Conservation (phyloP, 2,329 filamentous ascomycete genomes). For the Penicillium sp. region DNA sequence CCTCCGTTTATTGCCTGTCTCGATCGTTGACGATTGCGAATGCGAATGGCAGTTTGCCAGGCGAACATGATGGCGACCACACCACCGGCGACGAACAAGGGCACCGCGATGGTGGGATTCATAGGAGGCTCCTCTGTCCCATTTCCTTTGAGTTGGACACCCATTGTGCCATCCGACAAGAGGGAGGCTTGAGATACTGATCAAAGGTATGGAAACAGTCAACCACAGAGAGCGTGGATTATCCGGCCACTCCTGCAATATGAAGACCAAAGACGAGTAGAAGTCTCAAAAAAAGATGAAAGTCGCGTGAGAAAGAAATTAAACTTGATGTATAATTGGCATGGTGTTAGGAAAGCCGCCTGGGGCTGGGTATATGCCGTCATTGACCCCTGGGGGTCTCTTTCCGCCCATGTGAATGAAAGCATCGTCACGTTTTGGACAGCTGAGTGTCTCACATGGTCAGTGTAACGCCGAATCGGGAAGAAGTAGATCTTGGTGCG, state of each 20-base stretch:
- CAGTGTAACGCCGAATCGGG: conserved; percentile 25
- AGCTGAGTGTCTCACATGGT: conserved; percentile 6
- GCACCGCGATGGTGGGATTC: conserved; percentile 35
- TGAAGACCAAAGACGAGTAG: conserved; percentile 1
- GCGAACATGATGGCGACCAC: conserved; percentile 26
- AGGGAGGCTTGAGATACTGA: background rate
- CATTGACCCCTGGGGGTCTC: conserved; percentile 22
- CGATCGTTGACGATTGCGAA: conserved; percentile 28
- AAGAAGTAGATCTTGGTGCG: background rate
- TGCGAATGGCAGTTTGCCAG: conserved; percentile 24
- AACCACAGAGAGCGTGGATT: conserved; percentile 13
- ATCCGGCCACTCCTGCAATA: conserved; percentile 11
- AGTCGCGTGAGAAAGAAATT: conserved; percentile 1
- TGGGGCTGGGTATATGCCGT: conserved; percentile 22
- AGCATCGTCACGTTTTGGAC: conserved; percentile 17
- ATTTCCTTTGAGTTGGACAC: conserved; percentile 31
- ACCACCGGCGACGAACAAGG: conserved; percentile 32
- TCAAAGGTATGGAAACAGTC: conserved; percentile 9
- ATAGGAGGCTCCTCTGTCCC: conserved; percentile 32
- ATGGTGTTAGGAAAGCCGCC: conserved; percentile 17
- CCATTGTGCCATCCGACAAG: conserved; percentile 27
- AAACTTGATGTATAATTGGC: conserved; percentile 6
- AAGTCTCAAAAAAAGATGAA: background rate
- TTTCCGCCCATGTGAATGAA: conserved; percentile 7
- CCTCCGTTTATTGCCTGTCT: conserved; percentile 18